Evolutionary conservation across 768 basidiomycete genomes (phyloP).

Genomic region (Mycena kentingensis): DNA sequence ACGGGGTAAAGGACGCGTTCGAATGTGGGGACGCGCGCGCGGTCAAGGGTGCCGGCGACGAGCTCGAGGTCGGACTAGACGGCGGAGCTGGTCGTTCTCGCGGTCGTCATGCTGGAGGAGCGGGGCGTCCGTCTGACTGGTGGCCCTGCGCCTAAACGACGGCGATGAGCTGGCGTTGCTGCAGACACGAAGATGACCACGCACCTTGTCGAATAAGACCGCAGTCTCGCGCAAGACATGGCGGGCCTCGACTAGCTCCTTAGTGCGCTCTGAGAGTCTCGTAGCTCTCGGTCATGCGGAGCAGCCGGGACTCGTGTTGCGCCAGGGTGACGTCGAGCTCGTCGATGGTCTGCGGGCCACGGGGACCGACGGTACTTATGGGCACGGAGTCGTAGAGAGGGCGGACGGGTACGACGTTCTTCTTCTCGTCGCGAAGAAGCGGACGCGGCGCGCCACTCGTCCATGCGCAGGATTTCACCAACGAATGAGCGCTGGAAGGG

Average conservation of each 20-base stretch:
- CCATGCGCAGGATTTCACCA: slow-evolving; percentile 90
- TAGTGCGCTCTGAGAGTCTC: slow-evolving; percentile 82
- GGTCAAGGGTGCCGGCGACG: slow-evolving; percentile 95
- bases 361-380: slow-evolving; percentile 86
- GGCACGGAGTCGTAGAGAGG: slow-evolving; percentile 86
- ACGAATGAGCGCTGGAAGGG: slow-evolving; percentile 99
- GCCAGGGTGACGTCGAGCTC: slow-evolving; percentile 86
- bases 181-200: background rate
- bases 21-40: slow-evolving; percentile 86
- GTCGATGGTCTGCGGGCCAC: slow-evolving; percentile 91
- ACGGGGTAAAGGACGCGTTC: slow-evolving; percentile 99
- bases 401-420: slow-evolving; percentile 78
- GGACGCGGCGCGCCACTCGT: slow-evolving; percentile 93
- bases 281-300: slow-evolving; percentile 92
- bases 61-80: slow-evolving; percentile 94
- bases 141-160: slow-evolving; percentile 69
- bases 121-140: slow-evolving; percentile 79
- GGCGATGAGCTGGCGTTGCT: slow-evolving; percentile 12
- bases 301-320: slow-evolving; percentile 83
- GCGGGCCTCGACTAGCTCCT: slow-evolving; percentile 90
- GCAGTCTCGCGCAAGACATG: slow-evolving; percentile 94
- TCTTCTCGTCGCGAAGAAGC: slow-evolving; percentile 86
- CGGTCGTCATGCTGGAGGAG: slow-evolving; percentile 90
- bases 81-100: slow-evolving; percentile 46
- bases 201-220: slow-evolving; percentile 89